These are phyloP conservation scores for Jatropha multifida DNA, from an alignment of 441 rosid species.

Conservation along the genomic window DNA sequence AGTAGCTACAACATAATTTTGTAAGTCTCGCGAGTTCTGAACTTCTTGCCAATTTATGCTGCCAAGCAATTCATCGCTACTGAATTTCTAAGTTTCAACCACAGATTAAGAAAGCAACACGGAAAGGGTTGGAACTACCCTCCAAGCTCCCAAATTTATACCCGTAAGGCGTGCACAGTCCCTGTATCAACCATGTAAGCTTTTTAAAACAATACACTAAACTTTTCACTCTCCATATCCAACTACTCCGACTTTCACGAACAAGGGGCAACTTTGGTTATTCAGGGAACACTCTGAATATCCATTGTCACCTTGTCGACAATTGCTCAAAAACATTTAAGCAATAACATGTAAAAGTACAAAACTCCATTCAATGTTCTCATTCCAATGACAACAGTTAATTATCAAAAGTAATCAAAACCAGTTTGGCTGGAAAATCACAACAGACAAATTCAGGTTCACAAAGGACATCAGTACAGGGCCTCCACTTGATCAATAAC, in stretches of 20 bases:
- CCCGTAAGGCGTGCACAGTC: background rate
- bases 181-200: background rate
- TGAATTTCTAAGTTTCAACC: background rate
- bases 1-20: background rate
- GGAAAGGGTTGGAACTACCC: background rate
- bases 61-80: background rate
- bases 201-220: background rate
- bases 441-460: background rate
- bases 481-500: slow-evolving; percentile 4
- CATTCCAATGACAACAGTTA: background rate
- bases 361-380: background rate
- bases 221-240: background rate
- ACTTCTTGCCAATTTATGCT: background rate
- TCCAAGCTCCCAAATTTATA: background rate
- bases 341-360: background rate
- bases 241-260: background rate
- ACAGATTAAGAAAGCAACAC: background rate
- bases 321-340: background rate
- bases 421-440: background rate
- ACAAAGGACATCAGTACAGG: background rate
- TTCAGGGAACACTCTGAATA: background rate
- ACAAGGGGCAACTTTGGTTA: background rate
- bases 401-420: background rate
- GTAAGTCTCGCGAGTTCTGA: background rate
- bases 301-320: background rate